A percentile compares a stretch with the other conserved stretches of the same genome.
Evolutionary conservation across 2,329 filamentous ascomycete species (phyloP).

Genomic region (Stachybotrys echinatus): DNA sequence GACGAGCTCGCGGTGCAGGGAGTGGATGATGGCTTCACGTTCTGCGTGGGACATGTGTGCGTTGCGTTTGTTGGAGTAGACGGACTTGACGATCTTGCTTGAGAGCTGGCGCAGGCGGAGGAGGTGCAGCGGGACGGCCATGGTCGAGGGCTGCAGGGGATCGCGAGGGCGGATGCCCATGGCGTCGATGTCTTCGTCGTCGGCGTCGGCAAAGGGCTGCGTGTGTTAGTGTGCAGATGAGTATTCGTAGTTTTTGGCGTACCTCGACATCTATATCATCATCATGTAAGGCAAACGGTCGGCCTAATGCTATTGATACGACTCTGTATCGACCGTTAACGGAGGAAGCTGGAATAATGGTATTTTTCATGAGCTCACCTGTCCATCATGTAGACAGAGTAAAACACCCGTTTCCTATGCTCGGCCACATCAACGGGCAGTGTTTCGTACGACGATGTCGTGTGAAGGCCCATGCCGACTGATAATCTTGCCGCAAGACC

Average conservation of each 20-base stretch:
- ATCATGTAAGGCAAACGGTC: conserved; percentile 39
- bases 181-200: conserved; percentile 26
- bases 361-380: conserved; percentile 17
- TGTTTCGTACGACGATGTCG: conserved; percentile 24
- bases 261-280: conserved; percentile 37
- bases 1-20: conserved; percentile 33
- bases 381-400: conserved; percentile 45
- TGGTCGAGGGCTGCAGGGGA: conserved; percentile 24
- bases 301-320: conserved; percentile 36
- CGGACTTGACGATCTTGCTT: conserved; percentile 30
- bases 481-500: conserved; percentile 37
- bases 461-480: conserved; percentile 36
- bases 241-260: not conserved
- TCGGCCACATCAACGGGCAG: conserved; percentile 25
- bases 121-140: conserved; percentile 37
- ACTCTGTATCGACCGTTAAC: conserved; percentile 20
- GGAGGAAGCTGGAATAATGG: not conserved
- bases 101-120: conserved; percentile 33
- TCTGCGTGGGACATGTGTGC: conserved; percentile 11
- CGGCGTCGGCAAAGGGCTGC: conserved; percentile 29
- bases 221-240: not conserved
- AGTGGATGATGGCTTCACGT: conserved; percentile 24
- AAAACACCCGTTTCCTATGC: conserved; percentile 37
- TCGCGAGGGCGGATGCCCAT: conserved; percentile 12
- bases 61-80: conserved; percentile 25